A percentile compares a stretch with the other conserved stretches of the same genome.
Conservation (phyloP, 345 rosid genomes). For the Gossypioides kirkii region DNA sequence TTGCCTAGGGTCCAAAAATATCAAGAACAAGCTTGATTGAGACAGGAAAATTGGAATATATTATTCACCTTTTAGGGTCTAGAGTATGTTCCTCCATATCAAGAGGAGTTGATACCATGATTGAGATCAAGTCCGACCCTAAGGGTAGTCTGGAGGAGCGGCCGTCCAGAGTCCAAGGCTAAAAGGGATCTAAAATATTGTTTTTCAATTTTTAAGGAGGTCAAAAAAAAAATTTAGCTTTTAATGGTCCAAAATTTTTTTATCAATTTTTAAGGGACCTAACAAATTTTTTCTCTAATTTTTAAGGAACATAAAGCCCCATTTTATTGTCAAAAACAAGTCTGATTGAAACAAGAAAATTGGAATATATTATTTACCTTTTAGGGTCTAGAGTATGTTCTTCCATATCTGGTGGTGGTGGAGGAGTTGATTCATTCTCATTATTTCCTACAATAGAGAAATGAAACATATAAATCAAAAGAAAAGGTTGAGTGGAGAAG, state of each 20-base stretch:
- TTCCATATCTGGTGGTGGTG: constrained; percentile 34
- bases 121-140: fast-evolving
- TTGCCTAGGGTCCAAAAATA: no score
- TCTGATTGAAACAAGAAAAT: no score
- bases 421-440: constrained; percentile 29
- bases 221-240: no score
- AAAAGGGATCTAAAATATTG: fast-evolving
- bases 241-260: no score
- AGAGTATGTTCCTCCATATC: no score
- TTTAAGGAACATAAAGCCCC: no score
- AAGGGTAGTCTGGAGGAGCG: fast-evolving
- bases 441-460: constrained; percentile 21
- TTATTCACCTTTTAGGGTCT: no score
- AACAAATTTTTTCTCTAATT: fast-evolving
- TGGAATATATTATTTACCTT: constrained; percentile 20
- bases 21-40: no score
- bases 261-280: no score
- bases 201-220: no score
- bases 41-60: no score
- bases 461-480: neutral
- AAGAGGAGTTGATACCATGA: no score
- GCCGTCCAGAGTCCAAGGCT: fast-evolving
- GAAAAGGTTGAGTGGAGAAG: neutral
- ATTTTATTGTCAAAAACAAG: neutral
- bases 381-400: constrained; percentile 28